Evolutionary conservation across 805 yeast species (phyloP).

Genomic region (Saccharomycopsis guyanensis): DNA sequence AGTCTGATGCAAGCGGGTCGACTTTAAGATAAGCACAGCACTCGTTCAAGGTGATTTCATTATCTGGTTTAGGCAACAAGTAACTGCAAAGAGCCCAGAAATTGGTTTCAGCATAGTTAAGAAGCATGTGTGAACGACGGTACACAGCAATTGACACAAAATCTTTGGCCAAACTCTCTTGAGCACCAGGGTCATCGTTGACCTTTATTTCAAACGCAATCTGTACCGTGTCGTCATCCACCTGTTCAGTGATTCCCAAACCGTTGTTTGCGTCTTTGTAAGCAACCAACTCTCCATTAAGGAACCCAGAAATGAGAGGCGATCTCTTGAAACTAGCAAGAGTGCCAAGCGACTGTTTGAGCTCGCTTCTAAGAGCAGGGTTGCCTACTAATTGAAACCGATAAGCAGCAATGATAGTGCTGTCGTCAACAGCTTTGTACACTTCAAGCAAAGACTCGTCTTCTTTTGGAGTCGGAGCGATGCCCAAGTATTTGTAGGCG

Average conservation of each 20-base stretch:
- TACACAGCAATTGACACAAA: conserved; percentile 26
- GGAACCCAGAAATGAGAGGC: conserved; percentile 27
- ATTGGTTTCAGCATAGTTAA: conserved; percentile 25
- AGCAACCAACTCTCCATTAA: conserved; percentile 43
- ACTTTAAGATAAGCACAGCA: conserved; percentile 23
- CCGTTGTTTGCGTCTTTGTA: conserved; percentile 42
- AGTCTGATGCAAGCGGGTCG: conserved; percentile 28
- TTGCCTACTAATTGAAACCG: conserved; percentile 19
- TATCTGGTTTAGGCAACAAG: conserved; percentile 1
- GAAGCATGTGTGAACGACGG: conserved; percentile 24
- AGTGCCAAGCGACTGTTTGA: conserved; percentile 34
- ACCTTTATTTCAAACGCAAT: conserved; percentile 66
- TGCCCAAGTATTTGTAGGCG: conserved; percentile 32
- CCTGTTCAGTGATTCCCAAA: conserved; percentile 42
- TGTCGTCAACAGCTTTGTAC: conserved; percentile 23
- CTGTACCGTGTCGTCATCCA: conserved; percentile 63
- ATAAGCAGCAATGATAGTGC: conserved; percentile 29
- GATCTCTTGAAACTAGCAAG: conserved; percentile 36
- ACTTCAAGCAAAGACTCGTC: background rate
- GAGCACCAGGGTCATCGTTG: conserved; percentile 34
- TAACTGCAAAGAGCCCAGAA: background rate
- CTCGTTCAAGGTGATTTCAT: conserved; percentile 13
- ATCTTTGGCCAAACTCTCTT: conserved; percentile 22
- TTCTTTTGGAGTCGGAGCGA: conserved; percentile 13
- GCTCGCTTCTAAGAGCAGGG: conserved; percentile 22